phyloP scores from a whole-genome alignment of 169 alveolate species.

The Eimeria zaria region DNA sequence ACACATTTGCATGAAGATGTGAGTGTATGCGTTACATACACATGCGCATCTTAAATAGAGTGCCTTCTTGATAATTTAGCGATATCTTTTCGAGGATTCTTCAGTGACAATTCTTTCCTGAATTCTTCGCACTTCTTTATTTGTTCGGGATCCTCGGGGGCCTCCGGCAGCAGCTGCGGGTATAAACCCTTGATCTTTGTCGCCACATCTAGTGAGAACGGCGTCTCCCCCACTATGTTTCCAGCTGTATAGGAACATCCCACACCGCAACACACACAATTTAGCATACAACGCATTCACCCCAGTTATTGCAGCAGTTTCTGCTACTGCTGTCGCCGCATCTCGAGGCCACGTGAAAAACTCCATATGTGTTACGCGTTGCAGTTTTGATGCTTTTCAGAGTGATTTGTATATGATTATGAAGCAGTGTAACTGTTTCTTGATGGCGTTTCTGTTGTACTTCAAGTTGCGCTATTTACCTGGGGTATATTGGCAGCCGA shows the following conservation, averaged over 20 bases:
- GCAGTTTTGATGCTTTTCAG: neutral
- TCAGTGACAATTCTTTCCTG: neutral
- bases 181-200: neutral
- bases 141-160: neutral
- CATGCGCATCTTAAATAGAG: neutral
- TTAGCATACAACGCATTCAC: neutral
- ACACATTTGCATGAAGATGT: neutral
- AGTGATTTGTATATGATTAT: neutral
- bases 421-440: neutral
- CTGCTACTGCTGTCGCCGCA: neutral
- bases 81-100: constrained; percentile 4
- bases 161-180: constrained; percentile 49
- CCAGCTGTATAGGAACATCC: neutral
- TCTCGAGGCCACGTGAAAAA: neutral
- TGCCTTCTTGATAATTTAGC: neutral
- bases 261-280: neutral
- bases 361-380: neutral
- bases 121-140: neutral
- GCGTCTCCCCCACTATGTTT: constrained; percentile 22
- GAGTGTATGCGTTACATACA: neutral
- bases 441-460: neutral
- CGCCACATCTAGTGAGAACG: neutral
- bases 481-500: constrained; percentile 78
- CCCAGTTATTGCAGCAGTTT: neutral
- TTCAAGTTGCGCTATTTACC: neutral